phyloP scores from a whole-genome alignment of 768 basidiomycete genomes.

The Chlorophyllum brunneum region DNA sequence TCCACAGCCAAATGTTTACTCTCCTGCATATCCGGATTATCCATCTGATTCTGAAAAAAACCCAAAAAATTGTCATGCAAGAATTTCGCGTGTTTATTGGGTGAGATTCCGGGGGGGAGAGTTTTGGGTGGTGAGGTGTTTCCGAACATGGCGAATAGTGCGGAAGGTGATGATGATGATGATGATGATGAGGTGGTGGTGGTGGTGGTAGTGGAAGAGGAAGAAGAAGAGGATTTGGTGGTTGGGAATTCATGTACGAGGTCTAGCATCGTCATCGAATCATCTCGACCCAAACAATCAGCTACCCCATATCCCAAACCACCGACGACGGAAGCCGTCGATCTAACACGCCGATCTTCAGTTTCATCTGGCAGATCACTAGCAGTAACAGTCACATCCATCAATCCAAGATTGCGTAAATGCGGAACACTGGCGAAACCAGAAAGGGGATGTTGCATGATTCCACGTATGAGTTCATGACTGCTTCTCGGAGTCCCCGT shows the following conservation, averaged over 20 bases:
- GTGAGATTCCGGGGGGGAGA: constrained; percentile 42
- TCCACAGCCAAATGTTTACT: constrained; percentile 54
- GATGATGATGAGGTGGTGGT: too few species aligned
- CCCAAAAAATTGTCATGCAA: constrained; percentile 77
- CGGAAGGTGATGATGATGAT: too few species aligned
- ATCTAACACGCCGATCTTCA: constrained; percentile 88
- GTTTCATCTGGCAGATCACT: constrained; percentile 77
- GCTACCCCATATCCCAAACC: constrained; percentile 96
- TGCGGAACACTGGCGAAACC: constrained; percentile 87
- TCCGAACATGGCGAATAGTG: constrained; percentile 96
- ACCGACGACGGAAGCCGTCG: constrained; percentile 83
- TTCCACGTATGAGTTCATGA: constrained; percentile 21
- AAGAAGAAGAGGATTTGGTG: constrained; percentile 31
- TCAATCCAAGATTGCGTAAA: constrained; percentile 89
- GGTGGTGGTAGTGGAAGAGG: not conserved
- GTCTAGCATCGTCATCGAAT: constrained; percentile 86
- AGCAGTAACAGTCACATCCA: constrained; percentile 87
- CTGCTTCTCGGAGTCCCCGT: constrained; percentile 43
- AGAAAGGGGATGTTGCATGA: constrained; percentile 53
- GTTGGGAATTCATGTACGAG: constrained; percentile 84
- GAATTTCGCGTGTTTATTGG: constrained; percentile 75
- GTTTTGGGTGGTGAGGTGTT: constrained; percentile 48
- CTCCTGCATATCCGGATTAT: constrained; percentile 29
- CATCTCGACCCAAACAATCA: constrained; percentile 79
- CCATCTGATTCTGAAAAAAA: constrained; percentile 59